Conservation (phyloP, 805 yeast species). For the Zygosaccharomyces bailii region DNA sequence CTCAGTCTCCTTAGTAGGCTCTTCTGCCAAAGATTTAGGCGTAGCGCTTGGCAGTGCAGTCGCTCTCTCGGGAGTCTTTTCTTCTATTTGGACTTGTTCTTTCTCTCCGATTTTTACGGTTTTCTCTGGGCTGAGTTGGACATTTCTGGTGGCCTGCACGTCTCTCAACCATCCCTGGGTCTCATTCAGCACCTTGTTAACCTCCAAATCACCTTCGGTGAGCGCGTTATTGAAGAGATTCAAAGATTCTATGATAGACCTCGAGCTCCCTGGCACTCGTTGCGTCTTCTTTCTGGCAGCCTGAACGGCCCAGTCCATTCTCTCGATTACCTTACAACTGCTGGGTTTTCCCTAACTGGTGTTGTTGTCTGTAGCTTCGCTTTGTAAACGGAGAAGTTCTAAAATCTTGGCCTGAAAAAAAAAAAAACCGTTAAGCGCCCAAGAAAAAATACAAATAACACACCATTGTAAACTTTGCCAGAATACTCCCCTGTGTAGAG, state of each 20-base stretch:
- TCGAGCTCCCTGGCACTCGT: constrained; percentile 29
- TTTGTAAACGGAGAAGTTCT: constrained; percentile 5
- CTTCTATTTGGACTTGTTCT: constrained; percentile 4
- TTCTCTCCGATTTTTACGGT: constrained; percentile 11
- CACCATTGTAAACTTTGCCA: not conserved
- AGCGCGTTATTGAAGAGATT: constrained; percentile 27
- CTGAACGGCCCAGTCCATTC: constrained; percentile 34
- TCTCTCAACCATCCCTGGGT: constrained; percentile 26
- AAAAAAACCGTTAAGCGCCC: not conserved
- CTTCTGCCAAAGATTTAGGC: constrained; percentile 19
- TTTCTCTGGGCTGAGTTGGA: constrained; percentile 18
- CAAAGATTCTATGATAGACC: constrained; percentile 34
- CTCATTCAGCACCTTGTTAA: constrained; percentile 18
- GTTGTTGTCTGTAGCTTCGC: not conserved
- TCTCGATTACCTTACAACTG: not conserved
- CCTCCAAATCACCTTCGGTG: constrained; percentile 22
- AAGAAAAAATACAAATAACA: not conserved
- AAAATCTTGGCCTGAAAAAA: not conserved
- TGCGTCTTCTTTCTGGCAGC: constrained; percentile 32
- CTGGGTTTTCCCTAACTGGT: not conserved
- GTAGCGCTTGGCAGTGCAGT: constrained; percentile 16
- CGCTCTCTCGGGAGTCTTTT: constrained; percentile 11
- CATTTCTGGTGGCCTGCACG: constrained; percentile 8
- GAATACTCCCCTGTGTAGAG: no score
- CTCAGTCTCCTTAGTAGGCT: not conserved